A percentile compares a stretch with the other conserved stretches of the same genome.
phyloP scores from a whole-genome alignment of 148 eudicot genomes.

The Cornus suecica region DNA sequence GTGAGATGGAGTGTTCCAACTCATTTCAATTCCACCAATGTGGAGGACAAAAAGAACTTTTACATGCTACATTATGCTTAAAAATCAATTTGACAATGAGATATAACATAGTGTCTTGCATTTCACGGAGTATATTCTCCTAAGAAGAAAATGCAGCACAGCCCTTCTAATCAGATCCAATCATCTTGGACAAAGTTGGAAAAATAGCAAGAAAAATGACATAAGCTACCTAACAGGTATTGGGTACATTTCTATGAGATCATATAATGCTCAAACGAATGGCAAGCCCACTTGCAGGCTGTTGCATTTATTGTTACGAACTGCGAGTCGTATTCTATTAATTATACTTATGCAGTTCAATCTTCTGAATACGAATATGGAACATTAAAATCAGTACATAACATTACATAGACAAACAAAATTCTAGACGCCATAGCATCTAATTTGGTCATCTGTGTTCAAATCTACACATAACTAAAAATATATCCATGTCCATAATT shows the following conservation, averaged over 20 bases:
- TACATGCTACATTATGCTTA: too few species aligned
- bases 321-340: background rate
- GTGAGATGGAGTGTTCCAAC: too few species aligned
- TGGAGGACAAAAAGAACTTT: too few species aligned
- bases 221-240: background rate
- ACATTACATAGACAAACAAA: background rate
- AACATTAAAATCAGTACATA: background rate
- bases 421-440: background rate
- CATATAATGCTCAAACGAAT: background rate
- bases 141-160: too few species aligned
- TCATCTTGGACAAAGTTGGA: too few species aligned
- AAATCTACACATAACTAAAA: background rate
- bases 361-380: background rate
- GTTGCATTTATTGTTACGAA: background rate
- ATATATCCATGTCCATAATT: background rate
- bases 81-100: too few species aligned
- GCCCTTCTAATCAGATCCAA: too few species aligned
- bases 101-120: too few species aligned
- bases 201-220: too few species aligned
- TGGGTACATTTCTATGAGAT: background rate
- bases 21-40: too few species aligned
- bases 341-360: background rate
- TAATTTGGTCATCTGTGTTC: background rate
- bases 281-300: background rate
- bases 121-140: too few species aligned